Evolutionary conservation across 2,329 filamentous ascomycete genomes (phyloP), one percentile per base, ranked within the genome.

Genomic region (Xylaria hypoxylon): DNA sequence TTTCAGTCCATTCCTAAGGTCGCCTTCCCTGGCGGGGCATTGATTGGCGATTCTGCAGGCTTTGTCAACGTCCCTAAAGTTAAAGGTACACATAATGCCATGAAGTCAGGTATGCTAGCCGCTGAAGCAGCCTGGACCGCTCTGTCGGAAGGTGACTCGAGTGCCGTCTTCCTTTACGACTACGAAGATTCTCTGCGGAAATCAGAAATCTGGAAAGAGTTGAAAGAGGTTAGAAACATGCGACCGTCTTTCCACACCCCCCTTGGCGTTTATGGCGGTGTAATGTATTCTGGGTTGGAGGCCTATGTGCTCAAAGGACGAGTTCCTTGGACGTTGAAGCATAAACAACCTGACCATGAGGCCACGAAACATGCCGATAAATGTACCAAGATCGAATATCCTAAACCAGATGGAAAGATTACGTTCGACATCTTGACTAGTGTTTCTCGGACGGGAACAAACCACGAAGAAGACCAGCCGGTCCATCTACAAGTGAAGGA

Each of bases 31-130:
- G 96, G 96, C 67, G 96, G 96, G 64, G 96, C 96, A 52, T 84
- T 99, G 50, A 96, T 99, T 72, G 96, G 96, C 61, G 96, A 99
- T 80, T 96, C 94, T 19, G 96, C 96, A 31, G 96, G 96, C 5
- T 97, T 99, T 77, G 86, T 99, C 80, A 99, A 99, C 76, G 92
- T 99, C 17, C 96, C 96, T 70, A 99, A 99, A 84, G 93, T 99
- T 80, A 99, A 99, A 83, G 96, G 96, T 64, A 97, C 95, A 0
- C 96, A 99, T 80, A 97, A 96, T 53, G 94, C 96, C 59, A 98
- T 99, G 93, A 93, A 94, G 77, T 96, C 93, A 1, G 96, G 95
- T 68, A 98, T 99, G 92, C 85, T 99, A 57, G 96, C 96, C 5
- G 96, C 95, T 47, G 93, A 98, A 81, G 92, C 96, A 33, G 89